Evolutionary conservation across 352 stramenopile species (phyloP), one percentile per base, ranked within the genome.

Genomic region (Globisporangium orthogonon): DNA sequence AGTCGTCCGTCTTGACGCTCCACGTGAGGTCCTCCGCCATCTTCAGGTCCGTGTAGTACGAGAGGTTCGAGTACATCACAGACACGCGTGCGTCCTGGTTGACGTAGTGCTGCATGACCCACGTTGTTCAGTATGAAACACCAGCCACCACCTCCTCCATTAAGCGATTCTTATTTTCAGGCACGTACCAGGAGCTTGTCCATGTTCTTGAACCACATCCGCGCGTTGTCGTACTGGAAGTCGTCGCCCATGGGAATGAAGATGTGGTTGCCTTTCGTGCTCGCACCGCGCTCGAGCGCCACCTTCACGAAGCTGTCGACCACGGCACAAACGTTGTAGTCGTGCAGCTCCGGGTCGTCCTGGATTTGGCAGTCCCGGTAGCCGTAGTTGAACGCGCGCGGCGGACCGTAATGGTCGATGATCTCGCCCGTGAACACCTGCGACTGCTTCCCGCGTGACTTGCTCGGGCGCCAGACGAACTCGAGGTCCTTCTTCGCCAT

Each of bases 1-100:
- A 99, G 60, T 99, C 97, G 49, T 98, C 95, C 4, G 78, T 92
- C 66, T 98, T 98, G 29, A 95, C 71, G 40, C 74, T 74, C 81
- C 76, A 97, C 7, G 73, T 75, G 2, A 90, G 60, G 13, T 71
- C 71, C 62, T 97, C 91, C 1, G 73, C 73, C 31, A 89, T 71
- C 73, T 98, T 98, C 45, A 92, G 70, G 23, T 97, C 74, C 28
- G 96, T 98, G 69, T 99, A 99, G 59, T 97, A 87, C 3, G 88
- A 91, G 23, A 98, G 74, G 56, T 97, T 98, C 0, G 95, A 98
- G 73, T 98, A 99, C 55, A 98, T 87, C 44, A 98, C 83, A 57
- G 98, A 96, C 28, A 99, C 76, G 0, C 76, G 73, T 10, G 71
- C 74, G 51, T 98, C 89, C 37, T 89, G 72, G 66, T 98, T 97